phyloP scores from a whole-genome alignment of 2,329 filamentous ascomycete species.

The Pseudocercospora ulei region DNA sequence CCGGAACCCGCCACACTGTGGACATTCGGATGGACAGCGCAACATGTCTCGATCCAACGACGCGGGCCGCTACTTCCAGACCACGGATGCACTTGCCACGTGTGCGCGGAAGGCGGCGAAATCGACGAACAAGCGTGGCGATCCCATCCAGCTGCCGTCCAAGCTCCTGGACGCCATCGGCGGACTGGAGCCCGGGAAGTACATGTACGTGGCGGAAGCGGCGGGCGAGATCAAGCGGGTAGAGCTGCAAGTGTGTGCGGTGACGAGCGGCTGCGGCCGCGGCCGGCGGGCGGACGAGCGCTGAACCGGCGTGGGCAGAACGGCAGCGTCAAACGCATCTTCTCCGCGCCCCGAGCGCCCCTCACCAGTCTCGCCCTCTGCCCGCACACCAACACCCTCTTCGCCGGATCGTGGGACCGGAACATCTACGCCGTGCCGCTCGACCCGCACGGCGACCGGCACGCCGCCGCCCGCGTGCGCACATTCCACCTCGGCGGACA shows the following conservation, averaged over 20 bases:
- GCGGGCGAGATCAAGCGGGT: conserved; percentile 69
- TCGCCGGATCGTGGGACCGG: conserved; percentile 92
- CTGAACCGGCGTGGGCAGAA: not conserved
- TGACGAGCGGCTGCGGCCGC: too few species aligned
- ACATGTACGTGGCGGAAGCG: conserved; percentile 76
- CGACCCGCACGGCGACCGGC: too few species aligned
- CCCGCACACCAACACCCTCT: conserved; percentile 48
- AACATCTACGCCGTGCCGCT: conserved; percentile 63
- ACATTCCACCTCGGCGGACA: conserved; percentile 54
- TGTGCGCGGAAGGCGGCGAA: conserved; percentile 58
- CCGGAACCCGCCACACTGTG: not conserved
- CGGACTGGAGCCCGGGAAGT: conserved; percentile 52
- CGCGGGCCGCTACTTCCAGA: conserved; percentile 81
- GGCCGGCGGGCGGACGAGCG: too few species aligned
- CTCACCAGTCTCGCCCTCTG: conserved; percentile 66
- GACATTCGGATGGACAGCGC: not conserved
- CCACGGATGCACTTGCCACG: conserved; percentile 51
- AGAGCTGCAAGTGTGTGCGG: conserved; percentile 62
- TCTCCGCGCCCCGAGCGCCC: conserved; percentile 67
- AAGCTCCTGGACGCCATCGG: conserved; percentile 69
- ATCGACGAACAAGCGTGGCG: conserved; percentile 71
- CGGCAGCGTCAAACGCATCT: conserved; percentile 44
- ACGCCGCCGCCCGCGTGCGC: too few species aligned
- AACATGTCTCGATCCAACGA: conserved; percentile 57
- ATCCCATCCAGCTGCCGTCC: conserved; percentile 68